Evolutionary conservation across 2,329 filamentous ascomycete genomes (phyloP).

Genomic region (Sporothrix pallida): DNA sequence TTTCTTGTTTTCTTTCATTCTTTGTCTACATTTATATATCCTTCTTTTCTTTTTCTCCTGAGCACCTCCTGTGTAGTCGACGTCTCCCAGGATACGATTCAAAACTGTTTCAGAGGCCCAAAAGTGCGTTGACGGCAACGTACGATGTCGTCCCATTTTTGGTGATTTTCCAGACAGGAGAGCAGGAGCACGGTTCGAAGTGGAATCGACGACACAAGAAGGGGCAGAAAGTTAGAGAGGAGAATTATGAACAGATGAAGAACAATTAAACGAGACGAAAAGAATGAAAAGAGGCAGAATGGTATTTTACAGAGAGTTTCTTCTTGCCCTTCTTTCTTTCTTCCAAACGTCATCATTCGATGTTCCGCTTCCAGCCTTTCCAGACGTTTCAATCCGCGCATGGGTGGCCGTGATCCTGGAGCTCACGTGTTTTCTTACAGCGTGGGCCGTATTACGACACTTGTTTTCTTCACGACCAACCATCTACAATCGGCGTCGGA

Average conservation of each 20-base stretch:
- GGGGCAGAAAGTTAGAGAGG: neutral
- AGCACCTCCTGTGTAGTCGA: no score
- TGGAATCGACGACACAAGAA: neutral
- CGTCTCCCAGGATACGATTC: constrained; percentile 24
- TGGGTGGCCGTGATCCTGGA: neutral
- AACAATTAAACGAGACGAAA: neutral
- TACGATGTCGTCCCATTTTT: constrained; percentile 35
- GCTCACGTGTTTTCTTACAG: neutral
- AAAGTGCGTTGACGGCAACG: constrained; percentile 29
- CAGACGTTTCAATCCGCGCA: neutral
- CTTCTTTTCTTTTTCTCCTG: no score
- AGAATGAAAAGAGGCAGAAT: no score
- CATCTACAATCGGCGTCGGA: neutral
- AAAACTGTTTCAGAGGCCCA: constrained; percentile 33
- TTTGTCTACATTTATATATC: neutral
- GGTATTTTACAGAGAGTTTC: no score
- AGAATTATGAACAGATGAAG: neutral
- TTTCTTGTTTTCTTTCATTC: neutral
- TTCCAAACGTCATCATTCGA: neutral
- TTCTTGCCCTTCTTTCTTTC: neutral
- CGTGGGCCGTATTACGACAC: no score
- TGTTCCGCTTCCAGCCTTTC: neutral
- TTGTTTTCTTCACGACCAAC: neutral
- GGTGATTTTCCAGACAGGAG: neutral
- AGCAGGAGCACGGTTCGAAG: neutral